Base-by-base conservation (phyloP, 2,329 filamentous ascomycete species). In the Ophiocordyceps robertsii region DNA sequence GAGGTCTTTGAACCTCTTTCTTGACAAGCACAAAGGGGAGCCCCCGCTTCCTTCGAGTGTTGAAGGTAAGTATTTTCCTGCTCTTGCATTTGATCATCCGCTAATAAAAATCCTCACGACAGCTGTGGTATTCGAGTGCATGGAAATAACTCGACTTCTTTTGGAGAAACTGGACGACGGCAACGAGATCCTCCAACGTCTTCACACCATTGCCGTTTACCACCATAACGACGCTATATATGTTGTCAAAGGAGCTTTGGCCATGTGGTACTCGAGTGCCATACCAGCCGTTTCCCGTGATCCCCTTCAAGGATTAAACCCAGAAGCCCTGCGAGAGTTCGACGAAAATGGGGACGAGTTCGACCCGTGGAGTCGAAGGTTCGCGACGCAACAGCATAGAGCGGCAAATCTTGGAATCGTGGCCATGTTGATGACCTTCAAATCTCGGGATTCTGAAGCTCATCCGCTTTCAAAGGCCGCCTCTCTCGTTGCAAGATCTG, bases 331-430 rank as follows among this genome's bases (percentile, higher is more conserved):
- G 12, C 17, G 3, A 4, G 37, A 35, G 9, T 6, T 40, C 27
- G 33, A 38, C 12, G 42, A 40, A 27, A 37, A 38, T n/a, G 42
- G 33, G n/a, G 32, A 37, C 19, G 13, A 29, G 10, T 43, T 37
- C 9, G 27, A 27, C 16, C 42, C 32, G 12, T 43, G 42, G 38
- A 43, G 38, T 38, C 43, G 47, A 21, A 29, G 45, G 38, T 44
- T 44, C 33, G 40, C 46, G 13, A 40, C 43, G 5, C 39, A 46
- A 14, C 38, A 47, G 29, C 44, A 50, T 29, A 37, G 40, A 10
- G 29, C 51, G 12, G 49, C 47, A 21, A 56, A 52, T 29, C 31
- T 55, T 19, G 55, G 53, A 7, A 46, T 56, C 14, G 43, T 56
- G 37, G 45, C 51, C n/a, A 55, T 56, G 43, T 44, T 57, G 12